Evolutionary conservation across 495 filamentous ascomycete species (phyloP), one percentile per base, ranked within the genome.

Genomic region (Penicillium herquei): DNA sequence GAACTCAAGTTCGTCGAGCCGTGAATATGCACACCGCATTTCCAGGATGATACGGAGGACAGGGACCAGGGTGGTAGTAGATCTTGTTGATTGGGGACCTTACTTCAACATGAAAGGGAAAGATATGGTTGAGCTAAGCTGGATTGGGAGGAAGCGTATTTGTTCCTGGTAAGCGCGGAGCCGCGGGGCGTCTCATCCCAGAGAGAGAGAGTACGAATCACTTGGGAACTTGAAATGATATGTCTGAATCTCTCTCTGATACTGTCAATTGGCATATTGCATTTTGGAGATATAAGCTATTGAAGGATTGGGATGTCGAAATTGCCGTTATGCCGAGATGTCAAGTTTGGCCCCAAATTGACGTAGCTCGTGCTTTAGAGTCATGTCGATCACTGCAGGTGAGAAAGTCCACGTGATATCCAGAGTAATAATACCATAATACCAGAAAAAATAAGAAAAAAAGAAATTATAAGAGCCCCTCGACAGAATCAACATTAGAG

Each of bases 21-120:
- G 45, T 31, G 45, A 48, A 48, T 11, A 48, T 31, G 31, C 21
- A 32, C 37, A 51, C 49, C 49, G 49, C 39, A 51, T 50, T 32
- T 48, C 45, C 9, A 32, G 45, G 18, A 44, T 30, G 9, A 44
- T 13, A 46, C 26, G 26, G 26, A 26, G 26, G 13, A 26, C 8
- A 32, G 43, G 34, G 34, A 13, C 34, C 12, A 10, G 34, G 12
- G 8, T 13, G 1, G 34, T 37, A 37, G 34, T 10, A 9, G 34
- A 13, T 49, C 32, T 37, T n/a, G 32, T 35, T 31, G 14, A 39
- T 32, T 6, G 6, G 39, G 12, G 3, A 46, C 43, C 26, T 31
- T 10, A 17, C 16, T 11, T 32, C 12, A 10, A 7, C 7, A 41
- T 40, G 16, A 51, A 51, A 51, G 37, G 31, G 6, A 21, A 49